phyloP scores from a whole-genome alignment of 192 early-diverging fungal genomes.

The Linnemannia exigua region DNA sequence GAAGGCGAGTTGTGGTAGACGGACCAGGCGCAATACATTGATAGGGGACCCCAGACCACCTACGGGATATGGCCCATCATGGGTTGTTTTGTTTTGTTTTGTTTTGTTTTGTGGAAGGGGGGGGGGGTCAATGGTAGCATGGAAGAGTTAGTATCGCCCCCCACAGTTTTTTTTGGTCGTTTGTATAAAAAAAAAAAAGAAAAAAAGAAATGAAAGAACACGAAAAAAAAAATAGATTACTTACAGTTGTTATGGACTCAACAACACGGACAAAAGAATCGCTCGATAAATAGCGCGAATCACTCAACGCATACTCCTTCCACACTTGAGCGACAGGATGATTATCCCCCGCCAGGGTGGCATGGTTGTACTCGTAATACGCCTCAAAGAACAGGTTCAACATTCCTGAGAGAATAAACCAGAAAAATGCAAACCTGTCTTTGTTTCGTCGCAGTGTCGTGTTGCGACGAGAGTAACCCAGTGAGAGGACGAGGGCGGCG shows the following conservation, averaged over 20 bases:
- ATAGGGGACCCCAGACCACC: constrained; percentile 64
- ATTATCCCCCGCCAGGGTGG: constrained; percentile 73
- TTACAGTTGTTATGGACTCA: constrained; percentile 90
- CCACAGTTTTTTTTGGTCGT: too few species aligned
- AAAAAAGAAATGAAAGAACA: not conserved
- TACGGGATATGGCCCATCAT: too few species aligned
- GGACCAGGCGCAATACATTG: constrained; percentile 62
- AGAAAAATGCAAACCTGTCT: constrained; percentile 70
- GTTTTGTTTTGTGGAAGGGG: too few species aligned
- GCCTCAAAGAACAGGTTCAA: constrained; percentile 88
- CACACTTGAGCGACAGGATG: constrained; percentile 80
- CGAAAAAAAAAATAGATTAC: constrained; percentile 28
- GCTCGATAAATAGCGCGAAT: constrained; percentile 89
- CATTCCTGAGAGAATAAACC: constrained; percentile 85
- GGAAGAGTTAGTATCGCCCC: too few species aligned
- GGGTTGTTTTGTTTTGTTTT: too few species aligned
- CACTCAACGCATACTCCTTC: constrained; percentile 92
- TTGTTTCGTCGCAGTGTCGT: not conserved
- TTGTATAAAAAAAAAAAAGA: not conserved
- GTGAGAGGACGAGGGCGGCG: not conserved
- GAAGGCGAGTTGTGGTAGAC: constrained; percentile 66
- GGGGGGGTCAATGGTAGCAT: too few species aligned
- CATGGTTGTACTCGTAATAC: constrained; percentile 82
- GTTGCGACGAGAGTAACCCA: constrained; percentile 2
- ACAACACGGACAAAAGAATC: constrained; percentile 85